These are phyloP conservation scores for Malassezia dermatis DNA, from an alignment of 1,284 basidiomycete genomes.

Conservation along the genomic window DNA sequence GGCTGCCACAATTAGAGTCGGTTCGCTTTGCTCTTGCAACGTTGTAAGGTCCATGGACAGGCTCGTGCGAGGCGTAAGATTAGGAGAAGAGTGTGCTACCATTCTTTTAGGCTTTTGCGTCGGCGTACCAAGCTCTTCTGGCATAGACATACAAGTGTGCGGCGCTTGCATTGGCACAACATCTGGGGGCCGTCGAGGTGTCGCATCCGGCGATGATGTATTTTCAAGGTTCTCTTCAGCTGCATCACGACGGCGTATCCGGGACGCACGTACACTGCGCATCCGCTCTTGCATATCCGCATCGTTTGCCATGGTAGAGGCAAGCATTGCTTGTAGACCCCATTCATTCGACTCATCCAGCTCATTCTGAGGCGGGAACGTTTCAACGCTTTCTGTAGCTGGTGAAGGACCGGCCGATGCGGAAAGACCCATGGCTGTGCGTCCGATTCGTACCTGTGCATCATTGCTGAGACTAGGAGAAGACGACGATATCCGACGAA, in stretches of 20 bases:
- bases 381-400: background rate
- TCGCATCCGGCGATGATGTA: background rate
- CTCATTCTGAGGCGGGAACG: background rate
- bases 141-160: background rate
- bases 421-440: conserved; percentile 1
- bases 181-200: background rate
- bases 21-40: background rate
- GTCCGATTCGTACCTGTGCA: conserved; percentile 5
- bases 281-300: conserved; percentile 38
- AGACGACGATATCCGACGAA: background rate
- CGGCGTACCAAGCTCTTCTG: background rate
- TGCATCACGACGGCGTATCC: conserved; percentile 15
- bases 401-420: background rate
- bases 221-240: background rate
- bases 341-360: conserved; percentile 34
- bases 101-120: background rate
- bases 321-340: conserved; percentile 43
- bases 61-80: background rate
- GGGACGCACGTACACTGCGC: conserved; percentile 37
- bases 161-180: background rate
- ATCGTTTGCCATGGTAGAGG: conserved; percentile 43
- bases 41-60: background rate
- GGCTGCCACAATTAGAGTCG: background rate
- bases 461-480: background rate
- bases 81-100: background rate